phyloP scores from a whole-genome alignment of 202 grass and related monocot genomes.

The Saccharum hybrid region DNA sequence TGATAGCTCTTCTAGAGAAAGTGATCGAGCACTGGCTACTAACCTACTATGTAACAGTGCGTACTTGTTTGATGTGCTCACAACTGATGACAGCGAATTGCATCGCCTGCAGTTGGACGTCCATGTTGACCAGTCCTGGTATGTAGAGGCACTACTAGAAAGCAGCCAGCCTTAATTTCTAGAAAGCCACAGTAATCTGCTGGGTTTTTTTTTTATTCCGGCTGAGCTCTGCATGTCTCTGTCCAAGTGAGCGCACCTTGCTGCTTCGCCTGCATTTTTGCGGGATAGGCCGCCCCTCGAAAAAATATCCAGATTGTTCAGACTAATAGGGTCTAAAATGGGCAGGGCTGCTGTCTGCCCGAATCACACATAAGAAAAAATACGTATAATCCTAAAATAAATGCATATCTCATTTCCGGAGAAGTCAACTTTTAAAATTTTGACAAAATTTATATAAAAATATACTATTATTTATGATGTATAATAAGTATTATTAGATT shows the following conservation, averaged over 20 bases:
- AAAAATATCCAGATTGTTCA: no score
- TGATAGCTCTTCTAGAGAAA: background rate
- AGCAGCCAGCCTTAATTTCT: background rate
- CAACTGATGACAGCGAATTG: background rate
- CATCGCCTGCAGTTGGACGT: background rate
- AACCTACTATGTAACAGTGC: background rate
- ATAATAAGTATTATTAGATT: no score
- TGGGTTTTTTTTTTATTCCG: background rate
- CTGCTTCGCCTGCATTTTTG: background rate
- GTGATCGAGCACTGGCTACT: background rate
- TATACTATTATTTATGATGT: no score
- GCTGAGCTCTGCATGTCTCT: background rate
- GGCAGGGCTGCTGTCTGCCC: no score
- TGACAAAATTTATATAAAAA: no score
- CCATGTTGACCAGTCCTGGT: background rate
- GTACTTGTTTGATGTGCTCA: background rate
- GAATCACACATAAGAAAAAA: no score
- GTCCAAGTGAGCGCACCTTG: background rate
- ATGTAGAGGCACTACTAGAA: no score
- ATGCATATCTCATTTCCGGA: no score
- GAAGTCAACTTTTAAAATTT: no score
- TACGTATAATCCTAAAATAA: no score
- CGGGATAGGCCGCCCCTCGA: no score
- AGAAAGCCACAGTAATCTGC: background rate
- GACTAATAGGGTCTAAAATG: no score